Base-by-base conservation (phyloP, 306 rosid genomes). In the Acacia confusa region DNA sequence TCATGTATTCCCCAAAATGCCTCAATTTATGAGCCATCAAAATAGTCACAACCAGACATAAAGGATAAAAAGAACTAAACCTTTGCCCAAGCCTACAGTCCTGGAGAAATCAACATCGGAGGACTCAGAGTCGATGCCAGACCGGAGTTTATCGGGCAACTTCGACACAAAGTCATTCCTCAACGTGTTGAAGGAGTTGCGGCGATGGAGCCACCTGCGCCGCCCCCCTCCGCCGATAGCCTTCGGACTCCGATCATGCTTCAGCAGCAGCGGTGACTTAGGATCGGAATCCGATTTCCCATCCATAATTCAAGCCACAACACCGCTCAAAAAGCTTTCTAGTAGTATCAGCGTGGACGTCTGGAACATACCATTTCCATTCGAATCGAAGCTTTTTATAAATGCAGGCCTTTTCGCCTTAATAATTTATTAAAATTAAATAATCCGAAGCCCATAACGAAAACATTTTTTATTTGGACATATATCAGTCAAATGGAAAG, bases 81-180 rank as follows among this genome's bases (percentile, higher is more conserved):
- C 97, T 90, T 85, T 76, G 68, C 77, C 80, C 63, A 92, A 84
- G 50, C 85, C 83, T 71, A 83, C 53, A 78, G 86, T 32, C 80
- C 80, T 78, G 24, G 92, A 87, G 74, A 89, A 78, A 78, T 89
- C 83, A 76, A 71, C 38, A 36, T 83, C 75, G 27, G 22, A 84
- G 50, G 89, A 70, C 82, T 92, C 92, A 4, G 89, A 65, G 36
- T 88, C 89, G 19, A 90, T 43, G 74, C 74, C 63, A 27, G 90
- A 63, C n/a, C 87, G 91, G 76, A 92, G 76, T 60, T 90, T 87
- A 7, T 84, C 88, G 7, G 92, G 92, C 77, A 92, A 82, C 67
- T 74, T 88, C 47, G 92, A 87, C 27, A 88, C 40, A 77, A 92
- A 92, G 13, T 83, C 86, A 40, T 70, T 19, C 57, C 79, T 83